phyloP scores from a whole-genome alignment of 2,329 filamentous ascomycete genomes.

The Xylariaceae sp. region DNA sequence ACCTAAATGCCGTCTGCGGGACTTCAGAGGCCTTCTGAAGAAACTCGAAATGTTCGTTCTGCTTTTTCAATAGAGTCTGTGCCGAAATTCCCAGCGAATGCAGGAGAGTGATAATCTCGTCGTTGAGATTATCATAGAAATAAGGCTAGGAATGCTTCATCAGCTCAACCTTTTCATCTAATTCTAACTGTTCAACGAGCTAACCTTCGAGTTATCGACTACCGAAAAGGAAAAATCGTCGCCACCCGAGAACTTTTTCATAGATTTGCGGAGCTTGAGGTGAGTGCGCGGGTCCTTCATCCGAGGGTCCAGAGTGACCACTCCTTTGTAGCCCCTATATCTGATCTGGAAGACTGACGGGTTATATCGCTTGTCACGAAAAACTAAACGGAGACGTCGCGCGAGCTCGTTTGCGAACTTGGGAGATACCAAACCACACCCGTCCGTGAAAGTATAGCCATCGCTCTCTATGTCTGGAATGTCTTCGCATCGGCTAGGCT shows the following conservation, averaged over 20 bases:
- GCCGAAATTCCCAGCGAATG: constrained; percentile 3
- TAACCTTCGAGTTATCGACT: constrained; percentile 7
- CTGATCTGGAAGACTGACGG: constrained; percentile 11
- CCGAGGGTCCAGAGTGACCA: constrained; percentile 5
- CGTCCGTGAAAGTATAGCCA: constrained; percentile 9
- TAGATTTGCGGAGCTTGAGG: constrained; percentile 11
- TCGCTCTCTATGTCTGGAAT: constrained; percentile 8
- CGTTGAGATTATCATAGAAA: constrained; percentile 7
- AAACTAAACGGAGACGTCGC: constrained; percentile 1
- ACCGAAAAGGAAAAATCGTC: constrained; percentile 4
- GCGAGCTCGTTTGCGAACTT: constrained; percentile 5
- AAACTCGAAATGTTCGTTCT: constrained; percentile 4
- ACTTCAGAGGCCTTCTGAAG: not conserved
- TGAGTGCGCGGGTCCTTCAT: constrained; percentile 2
- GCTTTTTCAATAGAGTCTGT: constrained; percentile 6
- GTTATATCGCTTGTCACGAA: constrained; percentile 10
- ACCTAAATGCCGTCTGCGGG: constrained; percentile 7
- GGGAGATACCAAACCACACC: constrained; percentile 10
- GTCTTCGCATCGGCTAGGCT: constrained; percentile 9
- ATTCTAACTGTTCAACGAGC: not conserved
- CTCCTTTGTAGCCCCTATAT: constrained; percentile 11
- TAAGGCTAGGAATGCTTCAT: constrained; percentile 3
- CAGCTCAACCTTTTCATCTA: not conserved
- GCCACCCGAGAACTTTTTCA: constrained; percentile 12
- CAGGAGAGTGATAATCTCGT: constrained; percentile 8